Evolutionary conservation across 208 protist species (phyloP), one percentile per base, ranked within the genome.

Genomic region (Endotrypanum monterogeii): DNA sequence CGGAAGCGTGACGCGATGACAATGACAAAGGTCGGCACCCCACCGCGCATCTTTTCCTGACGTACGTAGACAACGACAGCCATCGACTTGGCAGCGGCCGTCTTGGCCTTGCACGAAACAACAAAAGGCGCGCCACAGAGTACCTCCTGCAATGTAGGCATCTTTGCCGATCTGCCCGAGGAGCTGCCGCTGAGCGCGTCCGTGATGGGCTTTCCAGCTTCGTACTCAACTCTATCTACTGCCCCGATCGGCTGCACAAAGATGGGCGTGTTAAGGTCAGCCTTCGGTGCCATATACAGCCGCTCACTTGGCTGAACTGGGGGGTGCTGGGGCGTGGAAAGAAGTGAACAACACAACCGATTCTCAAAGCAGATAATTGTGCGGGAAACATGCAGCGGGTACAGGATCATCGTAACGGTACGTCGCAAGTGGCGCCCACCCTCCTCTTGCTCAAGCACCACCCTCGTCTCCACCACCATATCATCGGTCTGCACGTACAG

Each of bases 321-420:
- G 30, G 78, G 70, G 71, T 81, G 76, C 61, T 75, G 67, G n/a
- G 66, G 65, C 46, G 57, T 78, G 0, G 74, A 62, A n/a, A 61
- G 56, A 14, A 96, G 68, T 48, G 76, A 50, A 55, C 75, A 84
- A 55, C 82, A 79, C 54, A 93, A 67, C 3, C 85, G 83, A 75
- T 96, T 96, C 78, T 93, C 84, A 2, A 94, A n/a, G 69, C 86
- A 94, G 65, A 96, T 88, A 52, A 96, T 83, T 35, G 86, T 85
- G 62, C 73, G 71, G 30, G 80, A 87, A 20, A 20, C 14, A 72
- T 96, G 92, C 51, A 96, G 79, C 6, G 92, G 92, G 61, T 86
- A 90, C 23, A 87, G 83, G n/a, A 58, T 80, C 44, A 96, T 81
- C 9, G 67, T 72, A 32, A 96, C 83, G 16, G 83, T 76, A 60